These are phyloP conservation scores for Cicer yamashitae DNA, from an alignment of 306 rosid genomes.

Conservation along the genomic window DNA sequence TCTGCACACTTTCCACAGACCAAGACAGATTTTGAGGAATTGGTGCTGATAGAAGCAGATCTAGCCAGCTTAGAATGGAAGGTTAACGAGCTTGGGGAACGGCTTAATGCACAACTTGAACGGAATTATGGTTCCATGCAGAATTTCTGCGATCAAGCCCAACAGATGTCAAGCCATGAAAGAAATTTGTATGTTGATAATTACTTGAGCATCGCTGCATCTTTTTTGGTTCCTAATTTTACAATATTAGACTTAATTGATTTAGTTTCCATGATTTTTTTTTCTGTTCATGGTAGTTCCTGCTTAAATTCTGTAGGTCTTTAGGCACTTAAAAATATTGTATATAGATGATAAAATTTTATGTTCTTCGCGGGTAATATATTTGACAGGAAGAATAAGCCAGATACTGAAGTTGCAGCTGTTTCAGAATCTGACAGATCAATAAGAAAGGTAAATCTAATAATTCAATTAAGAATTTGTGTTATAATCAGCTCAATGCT, in stretches of 20 bases:
- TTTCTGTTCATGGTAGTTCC: slow-evolving; percentile 4
- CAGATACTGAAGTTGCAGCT: slow-evolving; percentile 56
- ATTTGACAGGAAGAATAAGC: slow-evolving; percentile 58
- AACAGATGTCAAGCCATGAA: slow-evolving; percentile 45
- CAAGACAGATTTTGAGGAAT: slow-evolving; percentile 68
- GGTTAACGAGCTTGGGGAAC: slow-evolving; percentile 60
- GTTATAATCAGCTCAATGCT: slow-evolving; percentile 14
- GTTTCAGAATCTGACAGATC: slow-evolving; percentile 55
- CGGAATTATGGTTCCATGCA: slow-evolving; percentile 39
- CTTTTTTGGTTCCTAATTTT: slow-evolving; percentile 31
- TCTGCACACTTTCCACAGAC: slow-evolving; percentile 57
- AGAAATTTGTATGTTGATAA: slow-evolving; percentile 59
- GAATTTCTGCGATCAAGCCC: slow-evolving; percentile 39
- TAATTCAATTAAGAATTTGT: slow-evolving; percentile 11
- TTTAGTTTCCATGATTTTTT: background rate
- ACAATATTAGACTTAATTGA: background rate
- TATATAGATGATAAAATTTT: slow-evolving; percentile 22
- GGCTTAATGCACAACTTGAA: slow-evolving; percentile 63
- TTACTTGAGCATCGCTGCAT: slow-evolving; percentile 19
- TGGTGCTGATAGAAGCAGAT: slow-evolving; percentile 62
- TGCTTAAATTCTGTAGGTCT: background rate
- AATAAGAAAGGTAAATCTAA: slow-evolving; percentile 71
- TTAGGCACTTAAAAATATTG: slow-evolving; percentile 21
- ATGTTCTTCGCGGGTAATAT: slow-evolving; percentile 16
- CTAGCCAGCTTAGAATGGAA: slow-evolving; percentile 61